These are phyloP conservation scores for Calcarisporium arbuscula DNA, from an alignment of 2,329 filamentous ascomycete species.

Conservation along the genomic window DNA sequence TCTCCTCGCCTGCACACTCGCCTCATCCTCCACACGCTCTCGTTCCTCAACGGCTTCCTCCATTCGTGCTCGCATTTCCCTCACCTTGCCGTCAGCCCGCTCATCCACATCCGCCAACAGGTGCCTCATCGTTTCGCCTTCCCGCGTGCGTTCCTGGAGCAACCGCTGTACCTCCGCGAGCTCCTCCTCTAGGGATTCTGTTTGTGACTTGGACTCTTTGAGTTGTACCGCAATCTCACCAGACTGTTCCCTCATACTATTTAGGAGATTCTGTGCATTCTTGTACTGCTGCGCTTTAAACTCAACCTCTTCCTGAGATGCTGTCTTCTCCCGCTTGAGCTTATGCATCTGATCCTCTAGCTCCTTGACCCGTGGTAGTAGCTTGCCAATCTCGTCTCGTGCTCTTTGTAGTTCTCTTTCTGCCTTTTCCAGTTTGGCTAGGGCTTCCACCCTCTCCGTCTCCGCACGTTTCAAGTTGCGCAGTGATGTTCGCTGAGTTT, in stretches of 20 bases:
- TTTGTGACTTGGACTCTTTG: slow-evolving; percentile 77
- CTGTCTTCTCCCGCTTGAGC: slow-evolving; percentile 60
- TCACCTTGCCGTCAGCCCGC: slow-evolving; percentile 71
- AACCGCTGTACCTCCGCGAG: slow-evolving; percentile 81
- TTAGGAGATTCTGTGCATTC: slow-evolving; percentile 77
- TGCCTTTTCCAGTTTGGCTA: slow-evolving; percentile 65
- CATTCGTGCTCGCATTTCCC: slow-evolving; percentile 83
- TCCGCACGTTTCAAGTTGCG: slow-evolving; percentile 75
- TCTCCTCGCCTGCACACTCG: slow-evolving; percentile 67
- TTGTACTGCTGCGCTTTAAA: slow-evolving; percentile 81
- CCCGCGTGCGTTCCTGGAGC: slow-evolving; percentile 79
- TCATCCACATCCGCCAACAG: slow-evolving; percentile 82
- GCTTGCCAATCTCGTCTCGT: slow-evolving; percentile 64
- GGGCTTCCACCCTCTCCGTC: slow-evolving; percentile 70
- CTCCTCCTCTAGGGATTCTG: slow-evolving; percentile 87
- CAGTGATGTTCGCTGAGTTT: slow-evolving; percentile 65
- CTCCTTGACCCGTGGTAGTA: slow-evolving; percentile 56
- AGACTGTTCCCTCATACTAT: slow-evolving; percentile 89
- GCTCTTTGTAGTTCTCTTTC: slow-evolving; percentile 62
- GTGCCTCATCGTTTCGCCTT: slow-evolving; percentile 90
- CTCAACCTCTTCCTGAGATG: slow-evolving; percentile 71
- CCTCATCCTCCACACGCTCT: slow-evolving; percentile 87
- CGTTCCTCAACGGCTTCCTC: slow-evolving; percentile 90
- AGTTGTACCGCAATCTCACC: slow-evolving; percentile 85
- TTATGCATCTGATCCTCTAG: slow-evolving; percentile 69